Conservation (phyloP, 768 basidiomycete species). For the Wakefieldia striispora region DNA sequence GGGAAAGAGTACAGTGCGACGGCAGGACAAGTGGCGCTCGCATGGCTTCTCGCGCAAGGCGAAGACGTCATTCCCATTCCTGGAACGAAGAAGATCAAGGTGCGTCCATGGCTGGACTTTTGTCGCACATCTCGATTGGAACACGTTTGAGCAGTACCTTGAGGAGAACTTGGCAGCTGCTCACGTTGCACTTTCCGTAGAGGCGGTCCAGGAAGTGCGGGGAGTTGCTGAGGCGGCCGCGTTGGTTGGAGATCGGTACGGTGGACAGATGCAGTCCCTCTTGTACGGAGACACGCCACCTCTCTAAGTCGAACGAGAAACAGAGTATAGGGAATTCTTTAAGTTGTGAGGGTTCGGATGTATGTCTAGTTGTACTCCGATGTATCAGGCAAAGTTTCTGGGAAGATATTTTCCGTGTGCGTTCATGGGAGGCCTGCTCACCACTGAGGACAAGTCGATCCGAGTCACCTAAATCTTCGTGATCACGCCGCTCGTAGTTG, state of each 20-base stretch:
- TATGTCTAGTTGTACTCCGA: too few species aligned
- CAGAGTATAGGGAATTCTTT: too few species aligned
- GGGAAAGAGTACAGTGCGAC: constrained; percentile 35
- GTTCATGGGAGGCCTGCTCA: too few species aligned
- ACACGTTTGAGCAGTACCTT: constrained; percentile 32
- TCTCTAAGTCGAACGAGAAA: too few species aligned
- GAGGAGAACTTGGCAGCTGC: constrained; percentile 44
- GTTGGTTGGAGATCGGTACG: constrained; percentile 29
- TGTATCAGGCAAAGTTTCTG: too few species aligned
- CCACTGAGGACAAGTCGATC: too few species aligned
- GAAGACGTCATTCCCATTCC: constrained; percentile 40
- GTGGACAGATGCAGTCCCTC: neutral
- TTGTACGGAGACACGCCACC: constrained; percentile 24
- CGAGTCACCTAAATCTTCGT: too few species aligned
- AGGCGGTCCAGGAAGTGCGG: constrained; percentile 39
- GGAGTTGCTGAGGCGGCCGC: constrained; percentile 33
- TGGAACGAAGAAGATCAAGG: constrained; percentile 37
- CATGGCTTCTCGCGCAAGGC: constrained; percentile 41
- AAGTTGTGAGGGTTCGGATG: too few species aligned
- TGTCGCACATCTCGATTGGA: neutral
- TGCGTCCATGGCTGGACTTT: neutral
- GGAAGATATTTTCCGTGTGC: too few species aligned
- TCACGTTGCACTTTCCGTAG: constrained; percentile 32
- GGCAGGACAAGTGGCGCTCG: constrained; percentile 40
- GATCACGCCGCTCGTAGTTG: too few species aligned